Conservation (phyloP, 2,329 filamentous ascomycete genomes). For the Epichloe sibirici region DNA sequence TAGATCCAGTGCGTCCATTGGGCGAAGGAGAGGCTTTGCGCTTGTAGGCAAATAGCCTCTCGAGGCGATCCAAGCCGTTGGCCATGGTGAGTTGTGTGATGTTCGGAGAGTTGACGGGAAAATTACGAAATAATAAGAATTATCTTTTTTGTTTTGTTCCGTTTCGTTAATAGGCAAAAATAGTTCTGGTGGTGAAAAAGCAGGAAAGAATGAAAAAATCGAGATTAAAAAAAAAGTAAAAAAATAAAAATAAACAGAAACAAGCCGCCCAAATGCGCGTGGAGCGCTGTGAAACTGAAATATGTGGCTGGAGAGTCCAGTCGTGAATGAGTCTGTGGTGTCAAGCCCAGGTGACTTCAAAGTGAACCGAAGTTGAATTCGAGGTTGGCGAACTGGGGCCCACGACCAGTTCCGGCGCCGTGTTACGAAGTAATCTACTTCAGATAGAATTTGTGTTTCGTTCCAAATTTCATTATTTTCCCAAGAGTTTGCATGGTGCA, state of each 20-base stretch:
- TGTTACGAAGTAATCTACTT: slow-evolving; percentile 2
- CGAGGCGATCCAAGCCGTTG: slow-evolving; percentile 35
- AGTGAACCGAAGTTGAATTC: slow-evolving; percentile 9
- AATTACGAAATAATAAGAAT: background rate
- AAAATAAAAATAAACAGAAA: too few relatives aligned
- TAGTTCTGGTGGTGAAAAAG: background rate
- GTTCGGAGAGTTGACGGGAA: background rate
- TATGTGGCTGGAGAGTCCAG: slow-evolving; percentile 2
- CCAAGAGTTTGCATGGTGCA: slow-evolving; percentile 2
- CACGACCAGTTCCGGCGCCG: background rate
- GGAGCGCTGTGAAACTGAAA: background rate
- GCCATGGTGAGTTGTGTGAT: slow-evolving; percentile 27
- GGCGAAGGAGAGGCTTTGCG: slow-evolving; percentile 20
- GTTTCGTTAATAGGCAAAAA: background rate
- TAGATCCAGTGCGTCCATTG: slow-evolving; percentile 13
- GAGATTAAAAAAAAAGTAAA: too few relatives aligned
- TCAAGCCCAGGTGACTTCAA: slow-evolving; percentile 7
- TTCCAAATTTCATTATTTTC: background rate
- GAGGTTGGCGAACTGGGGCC: background rate
- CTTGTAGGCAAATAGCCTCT: slow-evolving; percentile 39
- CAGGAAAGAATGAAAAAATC: background rate
- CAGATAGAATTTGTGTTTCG: background rate
- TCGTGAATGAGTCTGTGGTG: background rate
- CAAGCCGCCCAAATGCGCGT: background rate
- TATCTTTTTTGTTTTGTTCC: background rate